Percentiles rank a stretch among this genome's conserved stretches.
Conservation (phyloP, 768 basidiomycete genomes). For the Boletus sp. region DNA sequence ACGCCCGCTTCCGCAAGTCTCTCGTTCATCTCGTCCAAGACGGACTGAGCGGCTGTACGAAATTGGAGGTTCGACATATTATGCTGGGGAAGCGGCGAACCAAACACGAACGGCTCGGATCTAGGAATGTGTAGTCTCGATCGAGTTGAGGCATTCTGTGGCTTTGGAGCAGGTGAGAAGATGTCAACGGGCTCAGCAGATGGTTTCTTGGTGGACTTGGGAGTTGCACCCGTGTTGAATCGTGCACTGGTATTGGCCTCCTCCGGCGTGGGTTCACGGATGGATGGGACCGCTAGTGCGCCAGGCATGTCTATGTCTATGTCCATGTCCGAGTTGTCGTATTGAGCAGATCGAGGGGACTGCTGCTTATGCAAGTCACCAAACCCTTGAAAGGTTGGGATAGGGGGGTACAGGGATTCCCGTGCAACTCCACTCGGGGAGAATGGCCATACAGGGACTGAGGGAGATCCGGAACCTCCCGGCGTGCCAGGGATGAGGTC, state of each 20-base stretch:
- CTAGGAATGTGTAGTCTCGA: slow-evolving; percentile 22
- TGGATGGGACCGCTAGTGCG: slow-evolving; percentile 19
- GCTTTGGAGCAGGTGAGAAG: slow-evolving; percentile 39
- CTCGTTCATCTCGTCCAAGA: slow-evolving; percentile 81
- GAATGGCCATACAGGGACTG: slow-evolving; percentile 39
- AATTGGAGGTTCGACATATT: slow-evolving; percentile 65
- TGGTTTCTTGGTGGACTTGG: slow-evolving; percentile 31
- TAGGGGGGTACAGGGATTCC: slow-evolving; percentile 38
- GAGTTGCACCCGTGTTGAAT: slow-evolving; percentile 23
- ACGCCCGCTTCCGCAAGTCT: slow-evolving; percentile 60
- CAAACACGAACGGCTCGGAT: slow-evolving; percentile 66
- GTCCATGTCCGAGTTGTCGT: slow-evolving; percentile 33
- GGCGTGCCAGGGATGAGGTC: slow-evolving; percentile 65
- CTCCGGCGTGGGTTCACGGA: slow-evolving; percentile 22
- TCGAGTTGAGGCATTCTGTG: slow-evolving; percentile 12
- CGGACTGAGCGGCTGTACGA: slow-evolving; percentile 58
- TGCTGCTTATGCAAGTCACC: slow-evolving; percentile 25
- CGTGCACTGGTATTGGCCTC: slow-evolving; percentile 5
- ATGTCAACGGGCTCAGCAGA: slow-evolving; percentile 34
- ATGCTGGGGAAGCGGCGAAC: slow-evolving; percentile 67
- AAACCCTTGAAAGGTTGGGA: slow-evolving; percentile 34
- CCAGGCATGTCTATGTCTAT: slow-evolving; percentile 38
- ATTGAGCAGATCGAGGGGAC: slow-evolving; percentile 10
- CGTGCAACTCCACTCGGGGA: slow-evolving; percentile 29
- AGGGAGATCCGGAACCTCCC: slow-evolving; percentile 12